Conservation (phyloP, 2,329 filamentous ascomycete species). For the Graphiopsis chlorocephala region DNA sequence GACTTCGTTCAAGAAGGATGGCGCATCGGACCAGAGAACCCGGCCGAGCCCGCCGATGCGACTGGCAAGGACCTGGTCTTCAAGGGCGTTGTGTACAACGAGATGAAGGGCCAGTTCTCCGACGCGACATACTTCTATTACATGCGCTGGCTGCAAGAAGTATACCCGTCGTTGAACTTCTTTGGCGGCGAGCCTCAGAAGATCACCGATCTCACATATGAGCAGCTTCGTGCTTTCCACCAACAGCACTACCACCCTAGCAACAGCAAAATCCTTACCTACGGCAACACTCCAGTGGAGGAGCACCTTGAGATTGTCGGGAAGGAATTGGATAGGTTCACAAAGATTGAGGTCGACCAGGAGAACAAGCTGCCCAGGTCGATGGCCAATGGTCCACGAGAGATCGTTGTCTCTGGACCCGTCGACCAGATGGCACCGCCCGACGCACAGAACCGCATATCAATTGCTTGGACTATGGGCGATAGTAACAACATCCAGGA, state of each 20-base stretch:
- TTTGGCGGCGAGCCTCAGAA: conserved; percentile 94
- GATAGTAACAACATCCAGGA: conserved; percentile 80
- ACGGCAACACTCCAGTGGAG: conserved; percentile 83
- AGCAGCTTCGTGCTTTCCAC: conserved; percentile 85
- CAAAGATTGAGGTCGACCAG: conserved; percentile 65
- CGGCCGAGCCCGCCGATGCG: conserved; percentile 47
- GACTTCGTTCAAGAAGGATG: conserved; percentile 97
- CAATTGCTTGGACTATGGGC: conserved; percentile 86
- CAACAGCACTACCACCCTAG: conserved; percentile 94
- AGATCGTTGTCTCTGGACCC: conserved; percentile 73
- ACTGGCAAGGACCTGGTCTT: conserved; percentile 69
- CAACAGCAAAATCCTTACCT: conserved; percentile 94
- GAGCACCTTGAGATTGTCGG: conserved; percentile 80
- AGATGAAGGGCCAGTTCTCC: conserved; percentile 99
- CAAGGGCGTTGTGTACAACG: conserved; percentile 98
- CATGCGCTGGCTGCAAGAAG: conserved; percentile 89
- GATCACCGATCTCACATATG: conserved; percentile 91
- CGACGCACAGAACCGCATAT: conserved; percentile 90
- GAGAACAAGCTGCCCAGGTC: conserved; percentile 75
- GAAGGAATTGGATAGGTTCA: conserved; percentile 69
- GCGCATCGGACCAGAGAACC: conserved; percentile 92
- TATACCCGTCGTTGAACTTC: conserved; percentile 93
- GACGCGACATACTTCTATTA: conserved; percentile 96
- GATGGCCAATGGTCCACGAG: conserved; percentile 63
- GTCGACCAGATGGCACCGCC: conserved; percentile 81